Evolutionary conservation across 306 rosid species (phyloP), one percentile per base, ranked within the genome.

Genomic region (Myrica gale): DNA sequence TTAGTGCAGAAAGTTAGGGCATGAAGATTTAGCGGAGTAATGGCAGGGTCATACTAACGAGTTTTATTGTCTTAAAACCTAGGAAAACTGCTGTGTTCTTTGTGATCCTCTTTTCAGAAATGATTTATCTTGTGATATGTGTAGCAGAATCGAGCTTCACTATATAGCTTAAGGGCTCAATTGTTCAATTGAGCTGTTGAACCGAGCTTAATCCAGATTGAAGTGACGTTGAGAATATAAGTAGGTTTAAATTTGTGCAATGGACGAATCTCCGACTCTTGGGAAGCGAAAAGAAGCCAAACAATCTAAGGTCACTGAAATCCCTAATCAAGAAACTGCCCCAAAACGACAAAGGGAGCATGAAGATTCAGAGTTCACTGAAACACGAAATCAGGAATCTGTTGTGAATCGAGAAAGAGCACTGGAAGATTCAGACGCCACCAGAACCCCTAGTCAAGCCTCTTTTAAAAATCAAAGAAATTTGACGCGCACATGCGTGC

Each of bases 401-500:
- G 15, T 77, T 47, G 57, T 50, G 6, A 84, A 82, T 74, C 71
- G 73, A 54, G 74, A 74, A 2, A 79, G 69, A 15, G 80, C 84
- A 51, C 76, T 85, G 0, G 82, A 72, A 43, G 63, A 67, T 63
- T 75, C 71, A 16, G 75, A 43, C n/a, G 16, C 63, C 45, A 81
- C 69, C 2, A 76, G 45, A 5, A 66, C 55, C 23, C 66, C 83
- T 7, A 74, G 1, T 63, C 80, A 73, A 76, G 75, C 69, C 63
- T 72, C 79, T 70, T 51, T 63, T 62, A 51, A 78, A 21, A 87
- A 82, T 68, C 76, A 81, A 9, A 85, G 86, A 46, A 90, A 79
- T 71, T 42, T 79, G 23, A 74, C 82, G 2, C 92, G 99, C 17
- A 87, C 93, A 0, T 95, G 99, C 81, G 90, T 92, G 41, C 99